Conservation (phyloP, 164 flowering plant genomes). For the Liriodendron chinense region DNA sequence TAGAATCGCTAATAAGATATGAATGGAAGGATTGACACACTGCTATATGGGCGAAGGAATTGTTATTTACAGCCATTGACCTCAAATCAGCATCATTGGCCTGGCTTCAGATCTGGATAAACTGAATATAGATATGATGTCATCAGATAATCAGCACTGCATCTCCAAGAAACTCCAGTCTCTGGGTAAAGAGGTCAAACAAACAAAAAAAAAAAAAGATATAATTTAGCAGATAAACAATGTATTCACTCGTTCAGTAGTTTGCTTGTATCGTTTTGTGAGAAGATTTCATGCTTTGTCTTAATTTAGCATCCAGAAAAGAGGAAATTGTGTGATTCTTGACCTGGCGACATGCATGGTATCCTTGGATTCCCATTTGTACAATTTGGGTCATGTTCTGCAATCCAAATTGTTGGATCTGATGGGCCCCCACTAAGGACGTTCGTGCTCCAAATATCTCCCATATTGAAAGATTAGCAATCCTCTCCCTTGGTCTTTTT, state of each 20-base stretch:
- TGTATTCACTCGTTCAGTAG: background rate
- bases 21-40: constrained; percentile 55
- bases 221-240: constrained; percentile 8
- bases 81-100: constrained; percentile 90
- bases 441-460: background rate
- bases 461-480: background rate
- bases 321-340: background rate
- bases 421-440: background rate
- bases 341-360: background rate
- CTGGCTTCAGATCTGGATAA: constrained; percentile 88
- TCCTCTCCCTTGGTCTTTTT: background rate
- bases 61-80: constrained; percentile 67
- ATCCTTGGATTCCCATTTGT: background rate
- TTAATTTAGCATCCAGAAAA: background rate
- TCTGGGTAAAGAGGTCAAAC: constrained; percentile 48
- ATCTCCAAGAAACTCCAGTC: constrained; percentile 97
- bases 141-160: constrained; percentile 87
- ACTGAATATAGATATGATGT: constrained; percentile 84
- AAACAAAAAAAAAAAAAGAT: constrained; percentile 13
- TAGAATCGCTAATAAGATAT: constrained; percentile 61
- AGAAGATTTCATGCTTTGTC: background rate
- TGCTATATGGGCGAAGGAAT: constrained; percentile 74
- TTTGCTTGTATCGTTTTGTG: background rate
- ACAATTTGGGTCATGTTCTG: background rate
- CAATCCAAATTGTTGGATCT: background rate